These are phyloP conservation scores for Saccharomycopsis sp. DNA, from an alignment of 805 yeast genomes.

Conservation along the genomic window DNA sequence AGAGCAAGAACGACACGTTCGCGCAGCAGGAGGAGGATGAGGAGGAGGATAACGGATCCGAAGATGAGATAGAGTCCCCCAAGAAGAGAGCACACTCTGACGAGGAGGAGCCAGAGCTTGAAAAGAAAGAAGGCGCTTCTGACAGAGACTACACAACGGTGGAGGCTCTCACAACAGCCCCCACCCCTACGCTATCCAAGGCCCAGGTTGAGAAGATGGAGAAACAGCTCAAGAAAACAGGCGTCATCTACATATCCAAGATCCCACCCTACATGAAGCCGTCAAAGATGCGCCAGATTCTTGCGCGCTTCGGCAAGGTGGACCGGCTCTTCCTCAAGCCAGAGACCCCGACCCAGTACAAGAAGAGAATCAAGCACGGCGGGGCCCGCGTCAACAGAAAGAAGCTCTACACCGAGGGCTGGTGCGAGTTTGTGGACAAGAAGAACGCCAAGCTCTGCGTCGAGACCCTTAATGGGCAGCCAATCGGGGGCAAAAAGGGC, in stretches of 20 bases:
- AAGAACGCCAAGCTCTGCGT: slow-evolving; percentile 86
- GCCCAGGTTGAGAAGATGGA: slow-evolving; percentile 30
- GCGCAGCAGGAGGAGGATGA: no score
- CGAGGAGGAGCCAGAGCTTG: no score
- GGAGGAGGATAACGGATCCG: no score
- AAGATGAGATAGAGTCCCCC: no score
- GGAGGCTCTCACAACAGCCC: no score
- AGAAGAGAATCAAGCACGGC: slow-evolving; percentile 68
- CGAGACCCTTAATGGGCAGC: slow-evolving; percentile 76
- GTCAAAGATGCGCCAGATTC: slow-evolving; percentile 71
- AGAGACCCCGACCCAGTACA: slow-evolving; percentile 60
- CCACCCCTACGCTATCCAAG: slow-evolving; percentile 24
- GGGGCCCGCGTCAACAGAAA: slow-evolving; percentile 88
- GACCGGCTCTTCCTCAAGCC: slow-evolving; percentile 82
- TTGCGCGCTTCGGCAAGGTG: slow-evolving; percentile 77
- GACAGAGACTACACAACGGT: no score
- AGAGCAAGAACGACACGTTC: no score
- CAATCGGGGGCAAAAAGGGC: slow-evolving; percentile 85
- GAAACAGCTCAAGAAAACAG: slow-evolving; percentile 56
- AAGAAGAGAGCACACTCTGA: no score
- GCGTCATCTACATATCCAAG: slow-evolving; percentile 85
- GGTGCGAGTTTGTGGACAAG: slow-evolving; percentile 87
- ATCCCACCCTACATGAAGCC: slow-evolving; percentile 98
- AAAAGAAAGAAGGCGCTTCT: no score
- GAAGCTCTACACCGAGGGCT: slow-evolving; percentile 79